Evolutionary conservation across 1,284 basidiomycete species (phyloP), one percentile per base, ranked within the genome.

Genomic region (Heterobasidion parviporum): DNA sequence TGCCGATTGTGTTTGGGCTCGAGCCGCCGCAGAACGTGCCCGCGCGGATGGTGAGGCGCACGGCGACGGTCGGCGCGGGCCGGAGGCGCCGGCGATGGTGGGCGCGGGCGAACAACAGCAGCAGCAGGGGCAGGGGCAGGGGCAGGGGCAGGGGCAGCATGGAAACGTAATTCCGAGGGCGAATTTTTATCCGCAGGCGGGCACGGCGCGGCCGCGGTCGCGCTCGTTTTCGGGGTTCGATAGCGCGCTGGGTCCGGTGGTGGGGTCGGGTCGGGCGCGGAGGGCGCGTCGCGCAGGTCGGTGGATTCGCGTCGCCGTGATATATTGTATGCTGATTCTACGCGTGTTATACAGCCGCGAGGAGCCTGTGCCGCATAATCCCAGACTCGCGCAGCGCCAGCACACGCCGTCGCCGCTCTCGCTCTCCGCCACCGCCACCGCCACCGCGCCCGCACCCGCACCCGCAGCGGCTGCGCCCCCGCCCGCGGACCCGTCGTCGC

Each of bases 161-260:
- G n/a, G n/a, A n/a, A 50, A 53, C 7, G 68, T 67, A 1, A 79
- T 86, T 26, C 81, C 78, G 1, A 67, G 85, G 35, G 71, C 81
- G 2, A 83, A 85, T 55, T 88, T 89, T 62, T 75, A 79, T 54
- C 86, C 87, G 0, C 75, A 77, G 57, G 73, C 72, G 5, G 72
- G 74, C 6, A 72, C 72, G 7, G 62, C 72, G 9, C 70, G 88
- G 7, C 87, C 86, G 2, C 72, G 87, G 18, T 89, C 87, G 18
- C 71, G 85, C 61, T 89, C 86, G 57, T 90, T 90, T 64, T 89
- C 87, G 20, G 82, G 79, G 1, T 83, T 88, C 64, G 78, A 81
- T 59, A 26, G 26, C 3, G 26, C 26, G 26, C 26, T 26, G 26
- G 26, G 26, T 26, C 26, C 26, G 26, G 20, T 26, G 20, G 20